Percentiles rank a stretch among this genome's conserved stretches.
Conservation (phyloP, 495 filamentous ascomycete genomes). For the Aspergillus ostianus region DNA sequence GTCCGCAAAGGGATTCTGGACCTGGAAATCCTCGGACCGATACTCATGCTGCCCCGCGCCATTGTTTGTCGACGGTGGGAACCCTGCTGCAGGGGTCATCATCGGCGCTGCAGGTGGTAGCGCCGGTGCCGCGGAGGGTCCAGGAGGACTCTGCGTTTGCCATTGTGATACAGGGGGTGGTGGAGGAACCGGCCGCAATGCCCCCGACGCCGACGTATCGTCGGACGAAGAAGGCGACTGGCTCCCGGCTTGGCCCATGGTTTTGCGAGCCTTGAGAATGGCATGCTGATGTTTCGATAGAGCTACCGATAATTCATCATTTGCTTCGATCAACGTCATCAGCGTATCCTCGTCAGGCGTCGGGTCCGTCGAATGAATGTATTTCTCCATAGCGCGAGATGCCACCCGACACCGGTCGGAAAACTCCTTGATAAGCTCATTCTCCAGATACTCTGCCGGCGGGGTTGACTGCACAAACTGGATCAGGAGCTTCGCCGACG, state of each 20-base stretch:
- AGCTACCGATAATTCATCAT: constrained; percentile 78
- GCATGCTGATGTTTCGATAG: constrained; percentile 79
- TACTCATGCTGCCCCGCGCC: constrained; percentile 33
- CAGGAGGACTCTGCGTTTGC: constrained; percentile 8
- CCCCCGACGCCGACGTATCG: constrained; percentile 18
- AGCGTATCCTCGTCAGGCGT: constrained; percentile 89
- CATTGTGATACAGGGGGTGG: constrained; percentile 18
- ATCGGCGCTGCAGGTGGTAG: constrained; percentile 1
- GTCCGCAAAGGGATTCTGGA: constrained; percentile 49
- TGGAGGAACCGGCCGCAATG: constrained; percentile 14
- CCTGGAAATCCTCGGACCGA: constrained; percentile 43
- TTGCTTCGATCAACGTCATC: constrained; percentile 88
- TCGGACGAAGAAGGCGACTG: constrained; percentile 21
- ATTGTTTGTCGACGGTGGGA: constrained; percentile 9
- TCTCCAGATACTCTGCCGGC: constrained; percentile 66
- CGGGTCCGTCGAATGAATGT: constrained; percentile 77
- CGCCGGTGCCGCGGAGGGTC: constrained; percentile 13
- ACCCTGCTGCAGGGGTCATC: constrained; percentile 7
- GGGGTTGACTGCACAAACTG: constrained; percentile 87
- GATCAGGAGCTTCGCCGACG: constrained; percentile 82
- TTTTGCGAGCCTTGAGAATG: constrained; percentile 66
- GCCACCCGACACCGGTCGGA: constrained; percentile 80
- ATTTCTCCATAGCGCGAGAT: constrained; percentile 72
- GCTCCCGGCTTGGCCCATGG: constrained; percentile 23
- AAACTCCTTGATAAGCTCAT: constrained; percentile 92